Conservation (phyloP, 352 stramenopile species). For the Globisporangium alternatum region DNA sequence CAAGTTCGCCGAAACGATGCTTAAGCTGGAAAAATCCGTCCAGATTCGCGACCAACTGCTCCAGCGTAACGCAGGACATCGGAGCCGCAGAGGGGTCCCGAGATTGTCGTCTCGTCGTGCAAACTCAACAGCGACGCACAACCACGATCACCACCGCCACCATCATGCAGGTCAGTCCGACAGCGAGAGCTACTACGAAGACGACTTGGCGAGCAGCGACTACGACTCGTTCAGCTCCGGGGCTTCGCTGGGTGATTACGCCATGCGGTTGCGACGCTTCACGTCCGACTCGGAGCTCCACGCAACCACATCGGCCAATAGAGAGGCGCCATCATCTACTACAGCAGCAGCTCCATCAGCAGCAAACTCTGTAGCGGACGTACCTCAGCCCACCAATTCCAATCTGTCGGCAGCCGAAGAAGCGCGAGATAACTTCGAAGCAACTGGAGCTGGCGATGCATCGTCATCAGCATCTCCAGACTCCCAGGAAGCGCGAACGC, state of each 20-base stretch:
- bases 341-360: not conserved
- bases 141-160: not conserved
- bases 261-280: constrained; percentile 6
- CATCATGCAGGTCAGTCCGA: not conserved
- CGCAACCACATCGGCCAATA: not conserved
- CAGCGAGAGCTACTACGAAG: constrained; percentile 25
- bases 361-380: not conserved
- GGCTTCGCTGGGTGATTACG: constrained; percentile 27
- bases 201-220: constrained; percentile 6
- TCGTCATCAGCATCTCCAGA: not conserved
- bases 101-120: not conserved
- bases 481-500: constrained; percentile 20
- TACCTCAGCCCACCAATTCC: not conserved
- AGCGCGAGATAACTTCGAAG: not conserved
- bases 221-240: constrained; percentile 37
- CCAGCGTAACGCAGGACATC: constrained; percentile 2
- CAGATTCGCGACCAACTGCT: constrained; percentile 56
- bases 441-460: not conserved
- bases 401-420: not conserved
- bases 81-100: not conserved
- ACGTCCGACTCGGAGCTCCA: not conserved
- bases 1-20: constrained; percentile 73
- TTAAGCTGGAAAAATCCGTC: constrained; percentile 64
- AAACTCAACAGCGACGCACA: constrained; percentile 1
- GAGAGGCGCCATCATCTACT: not conserved